Percentiles rank a stretch among this genome's conserved stretches.
phyloP scores from a whole-genome alignment of 176 grass and related monocot species.

The Oryza coarctata region DNA sequence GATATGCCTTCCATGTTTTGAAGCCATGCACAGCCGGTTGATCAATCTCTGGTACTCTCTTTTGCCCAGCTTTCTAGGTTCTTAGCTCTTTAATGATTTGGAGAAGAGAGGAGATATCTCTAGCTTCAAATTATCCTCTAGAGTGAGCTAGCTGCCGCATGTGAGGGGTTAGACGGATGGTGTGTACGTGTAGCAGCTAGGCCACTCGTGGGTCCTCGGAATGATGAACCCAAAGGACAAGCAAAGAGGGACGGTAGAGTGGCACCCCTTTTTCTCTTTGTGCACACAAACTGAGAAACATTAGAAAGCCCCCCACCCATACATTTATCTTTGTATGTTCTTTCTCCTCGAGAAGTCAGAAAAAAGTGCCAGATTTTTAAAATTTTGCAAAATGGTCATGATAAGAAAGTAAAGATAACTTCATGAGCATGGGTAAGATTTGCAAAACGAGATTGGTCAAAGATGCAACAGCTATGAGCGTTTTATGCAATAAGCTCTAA shows the following conservation, averaged over 20 bases:
- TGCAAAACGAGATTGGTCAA: neutral
- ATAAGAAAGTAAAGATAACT: neutral
- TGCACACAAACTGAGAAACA: slow-evolving; percentile 33
- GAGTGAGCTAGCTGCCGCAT: slow-evolving; percentile 13
- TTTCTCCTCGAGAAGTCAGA: fast-evolving
- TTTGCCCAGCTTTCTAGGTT: neutral
- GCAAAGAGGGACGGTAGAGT: slow-evolving; percentile 37
- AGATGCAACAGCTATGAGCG: neutral
- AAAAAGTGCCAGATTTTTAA: neutral
- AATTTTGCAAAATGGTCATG: too few species aligned
- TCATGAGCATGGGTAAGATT: neutral
- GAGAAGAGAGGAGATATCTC: neutral
- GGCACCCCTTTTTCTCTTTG: slow-evolving; percentile 47
- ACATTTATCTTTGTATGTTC: neutral
- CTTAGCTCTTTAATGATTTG: neutral
- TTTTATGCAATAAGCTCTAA: too few species aligned
- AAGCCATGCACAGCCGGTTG: neutral
- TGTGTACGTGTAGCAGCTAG: slow-evolving; percentile 32
- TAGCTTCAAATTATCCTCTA: neutral
- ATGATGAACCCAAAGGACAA: slow-evolving; percentile 51
- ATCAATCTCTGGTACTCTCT: neutral
- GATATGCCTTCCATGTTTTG: neutral
- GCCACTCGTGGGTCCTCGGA: slow-evolving; percentile 74
- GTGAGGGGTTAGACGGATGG: neutral
- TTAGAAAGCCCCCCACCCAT: neutral